Percentiles rank a stretch among this genome's conserved stretches.
Evolutionary conservation across 108 stramenopile genomes (phyloP).

Genomic region (Cyclotella choctawhatcheeana): DNA sequence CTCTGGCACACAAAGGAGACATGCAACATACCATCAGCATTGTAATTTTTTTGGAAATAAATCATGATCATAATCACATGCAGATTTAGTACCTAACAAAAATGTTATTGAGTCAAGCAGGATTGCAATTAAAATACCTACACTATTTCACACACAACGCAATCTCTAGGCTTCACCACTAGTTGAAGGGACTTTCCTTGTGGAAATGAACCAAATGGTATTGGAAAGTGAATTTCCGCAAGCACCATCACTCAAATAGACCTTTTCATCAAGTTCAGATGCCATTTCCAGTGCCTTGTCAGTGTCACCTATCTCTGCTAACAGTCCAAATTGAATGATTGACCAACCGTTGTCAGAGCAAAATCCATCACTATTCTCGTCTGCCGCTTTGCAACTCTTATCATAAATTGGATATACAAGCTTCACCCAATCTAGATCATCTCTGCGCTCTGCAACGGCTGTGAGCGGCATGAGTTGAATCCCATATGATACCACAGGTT

Average conservation of each 20-base stretch:
- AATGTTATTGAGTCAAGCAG: too few relatives aligned
- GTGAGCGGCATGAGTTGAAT: constrained; percentile 93
- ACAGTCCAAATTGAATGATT: constrained; percentile 65
- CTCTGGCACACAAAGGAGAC: too few relatives aligned
- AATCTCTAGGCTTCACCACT: not conserved
- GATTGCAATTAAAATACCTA: not conserved
- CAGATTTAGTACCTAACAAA: not conserved
- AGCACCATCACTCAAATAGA: constrained; percentile 74
- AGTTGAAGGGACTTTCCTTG: not conserved
- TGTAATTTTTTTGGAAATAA: too few relatives aligned
- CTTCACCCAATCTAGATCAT: constrained; percentile 81
- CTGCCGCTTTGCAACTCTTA: constrained; percentile 60
- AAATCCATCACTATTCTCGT: constrained; percentile 37
- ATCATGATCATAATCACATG: not conserved
- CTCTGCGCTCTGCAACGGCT: constrained; percentile 81
- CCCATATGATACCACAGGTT: constrained; percentile 75
- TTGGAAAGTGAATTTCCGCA: constrained; percentile 33
- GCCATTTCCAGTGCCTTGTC: constrained; percentile 64
- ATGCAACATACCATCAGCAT: not conserved
- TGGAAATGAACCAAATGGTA: constrained; percentile 26
- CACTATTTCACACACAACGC: not conserved
- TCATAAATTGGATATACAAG: constrained; percentile 83
- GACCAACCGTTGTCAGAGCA: constrained; percentile 77
- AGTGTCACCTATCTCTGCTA: constrained; percentile 78
- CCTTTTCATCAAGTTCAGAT: constrained; percentile 51